These are phyloP conservation scores for Diacronema lutheri DNA, from an alignment of 78 protist species.

Conservation along the genomic window DNA sequence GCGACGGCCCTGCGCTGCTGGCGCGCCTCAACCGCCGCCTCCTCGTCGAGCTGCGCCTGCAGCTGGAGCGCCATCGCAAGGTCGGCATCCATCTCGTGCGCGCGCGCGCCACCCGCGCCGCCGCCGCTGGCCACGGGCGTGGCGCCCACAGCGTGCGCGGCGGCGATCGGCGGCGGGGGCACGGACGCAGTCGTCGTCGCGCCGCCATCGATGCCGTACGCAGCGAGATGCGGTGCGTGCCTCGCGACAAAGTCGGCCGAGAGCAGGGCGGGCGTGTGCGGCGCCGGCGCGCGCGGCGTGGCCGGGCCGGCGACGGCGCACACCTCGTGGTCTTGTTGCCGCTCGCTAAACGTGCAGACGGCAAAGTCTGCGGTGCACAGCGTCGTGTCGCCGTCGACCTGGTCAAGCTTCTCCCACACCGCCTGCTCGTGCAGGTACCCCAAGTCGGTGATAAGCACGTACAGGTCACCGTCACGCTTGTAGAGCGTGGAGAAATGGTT, in stretches of 20 bases:
- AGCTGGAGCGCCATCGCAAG: constrained; percentile 29
- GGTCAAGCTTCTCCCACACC: constrained; percentile 27
- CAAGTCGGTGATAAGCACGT: constrained; percentile 45
- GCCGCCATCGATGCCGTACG: too few relatives aligned
- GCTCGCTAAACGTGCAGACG: neutral
- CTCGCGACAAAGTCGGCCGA: neutral
- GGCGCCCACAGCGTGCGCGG: neutral
- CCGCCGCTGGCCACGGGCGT: neutral
- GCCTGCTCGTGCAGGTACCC: constrained; percentile 42
- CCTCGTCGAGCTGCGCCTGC: neutral
- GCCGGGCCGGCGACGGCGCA: neutral
- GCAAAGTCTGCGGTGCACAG: constrained; percentile 1
- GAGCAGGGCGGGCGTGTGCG: neutral
- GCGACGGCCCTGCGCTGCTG: too few relatives aligned
- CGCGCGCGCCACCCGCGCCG: neutral
- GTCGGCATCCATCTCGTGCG: constrained; percentile 10
- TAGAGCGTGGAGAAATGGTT: constrained; percentile 53
- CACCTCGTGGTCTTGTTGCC: neutral
- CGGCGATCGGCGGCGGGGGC: neutral
- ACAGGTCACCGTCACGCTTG: constrained; percentile 30
- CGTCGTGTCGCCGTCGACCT: constrained; percentile 20
- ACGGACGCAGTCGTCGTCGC: too few relatives aligned
- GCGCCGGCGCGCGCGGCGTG: neutral
- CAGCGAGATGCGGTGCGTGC: too few relatives aligned
- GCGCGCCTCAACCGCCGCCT: too few relatives aligned